Evolutionary conservation across 768 basidiomycete species (phyloP), one percentile per base, ranked within the genome.

Genomic region (Exidia glandulosa): DNA sequence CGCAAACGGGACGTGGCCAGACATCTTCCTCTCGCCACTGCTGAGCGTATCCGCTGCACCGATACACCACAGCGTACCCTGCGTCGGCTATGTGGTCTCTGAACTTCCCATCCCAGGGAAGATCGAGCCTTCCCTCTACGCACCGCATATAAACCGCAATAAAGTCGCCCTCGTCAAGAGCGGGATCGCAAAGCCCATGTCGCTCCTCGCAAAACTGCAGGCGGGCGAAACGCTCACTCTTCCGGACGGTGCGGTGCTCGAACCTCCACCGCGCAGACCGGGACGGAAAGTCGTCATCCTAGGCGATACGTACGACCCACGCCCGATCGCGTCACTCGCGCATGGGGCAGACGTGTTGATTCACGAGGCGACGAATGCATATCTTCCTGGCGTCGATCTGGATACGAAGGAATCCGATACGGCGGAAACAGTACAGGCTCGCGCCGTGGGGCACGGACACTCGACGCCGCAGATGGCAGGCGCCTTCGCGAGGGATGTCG

Each of bases 61-160:
- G 29, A 89, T 93, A 34, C 65, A 73, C 60, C 91, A 94, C 69
- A 88, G 87, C 6, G 85, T 88, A 12, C 84, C 88, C 0, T 93
- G 89, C 63, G 73, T 93, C 36, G 91, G 90, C 37, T 94, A 83
- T 70, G 84, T 89, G 58, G 72, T 94, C 37, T 71, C 71, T 37
- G 90, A 93, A 70, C 77, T 81, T 7, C 79, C 85, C 6, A 73
- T 90, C 1, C 83, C 90, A 2, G 88, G 86, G n/a, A 88, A 87
- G 71, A 83, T 92, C 54, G 79, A 88, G 58, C 83, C 87, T 7
- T 72, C 75, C 58, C 74, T 79, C 63, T 89, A 90, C 67, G 74
- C 85, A 36, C 83, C 86, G 2, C 79, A 83, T 61, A 74, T 93
- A 61, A 81, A 80, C 66, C 81, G 87, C 61, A 88, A 85, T 36